Evolutionary conservation across 1,284 basidiomycete genomes (phyloP).

Genomic region (Cryptococcus depauperatus): DNA sequence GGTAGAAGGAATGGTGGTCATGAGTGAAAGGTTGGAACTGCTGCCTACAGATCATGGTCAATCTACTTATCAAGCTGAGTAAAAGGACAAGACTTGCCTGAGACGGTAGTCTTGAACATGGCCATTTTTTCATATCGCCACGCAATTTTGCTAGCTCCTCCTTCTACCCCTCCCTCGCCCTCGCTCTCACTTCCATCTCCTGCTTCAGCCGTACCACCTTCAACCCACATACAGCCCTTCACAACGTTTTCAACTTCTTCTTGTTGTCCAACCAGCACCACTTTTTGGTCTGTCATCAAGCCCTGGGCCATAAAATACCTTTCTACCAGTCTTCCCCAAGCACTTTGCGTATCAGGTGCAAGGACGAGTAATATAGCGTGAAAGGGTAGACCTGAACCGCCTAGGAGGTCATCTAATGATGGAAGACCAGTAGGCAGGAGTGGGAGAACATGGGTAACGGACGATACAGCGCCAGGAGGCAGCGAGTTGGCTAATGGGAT

Average conservation of each 20-base stretch:
- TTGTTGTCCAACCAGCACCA: conserved; percentile 59
- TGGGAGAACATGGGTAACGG: conserved; percentile 55
- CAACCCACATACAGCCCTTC: conserved; percentile 69
- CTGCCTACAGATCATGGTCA: not conserved
- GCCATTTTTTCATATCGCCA: conserved; percentile 93
- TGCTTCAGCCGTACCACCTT: conserved; percentile 37
- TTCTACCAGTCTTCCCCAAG: conserved; percentile 76
- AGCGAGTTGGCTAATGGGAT: conserved; percentile 46
- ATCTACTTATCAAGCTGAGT: not conserved
- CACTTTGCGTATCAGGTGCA: conserved; percentile 72
- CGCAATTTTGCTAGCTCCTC: conserved; percentile 59
- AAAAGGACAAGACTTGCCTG: conserved; percentile 13
- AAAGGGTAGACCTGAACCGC: conserved; percentile 84
- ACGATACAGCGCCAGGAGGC: conserved; percentile 53
- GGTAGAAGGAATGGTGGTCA: conserved; percentile 22
- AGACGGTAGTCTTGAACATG: conserved; percentile 78
- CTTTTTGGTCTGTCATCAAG: conserved; percentile 59
- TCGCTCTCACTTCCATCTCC: conserved; percentile 49
- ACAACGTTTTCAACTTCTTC: conserved; percentile 50
- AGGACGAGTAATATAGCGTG: conserved; percentile 65
- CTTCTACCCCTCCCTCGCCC: conserved; percentile 44
- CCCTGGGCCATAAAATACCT: conserved; percentile 86
- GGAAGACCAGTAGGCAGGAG: conserved; percentile 81
- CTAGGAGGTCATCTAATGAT: conserved; percentile 91
- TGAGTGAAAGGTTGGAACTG: conserved; percentile 19